Percentiles rank a stretch among this genome's conserved stretches.
phyloP scores from a whole-genome alignment of 257 asterid species.

The Rhazya stricta region DNA sequence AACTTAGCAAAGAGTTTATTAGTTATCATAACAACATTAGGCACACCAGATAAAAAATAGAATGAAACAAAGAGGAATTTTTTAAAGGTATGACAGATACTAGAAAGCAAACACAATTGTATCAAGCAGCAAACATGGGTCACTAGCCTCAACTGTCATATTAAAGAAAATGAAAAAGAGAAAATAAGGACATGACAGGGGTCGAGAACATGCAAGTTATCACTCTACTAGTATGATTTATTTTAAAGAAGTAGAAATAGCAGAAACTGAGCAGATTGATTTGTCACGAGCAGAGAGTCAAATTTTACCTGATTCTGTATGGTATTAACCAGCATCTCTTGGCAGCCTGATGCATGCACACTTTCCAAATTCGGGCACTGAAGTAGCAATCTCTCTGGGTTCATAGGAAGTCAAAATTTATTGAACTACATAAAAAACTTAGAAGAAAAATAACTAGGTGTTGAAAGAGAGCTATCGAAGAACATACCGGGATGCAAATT shows the following conservation, averaged over 20 bases:
- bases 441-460: background rate
- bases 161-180: too few species aligned
- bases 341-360: slow-evolving; percentile 80
- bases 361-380: slow-evolving; percentile 76
- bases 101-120: too few species aligned
- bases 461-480: background rate
- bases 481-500: slow-evolving; percentile 78
- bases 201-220: background rate
- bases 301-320: slow-evolving; percentile 69
- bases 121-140: too few species aligned
- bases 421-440: slow-evolving; percentile 6
- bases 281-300: background rate
- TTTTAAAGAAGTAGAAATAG: background rate
- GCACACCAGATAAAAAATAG: background rate
- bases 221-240: background rate
- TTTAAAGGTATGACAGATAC: too few species aligned
- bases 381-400: slow-evolving; percentile 71
- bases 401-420: slow-evolving; percentile 15
- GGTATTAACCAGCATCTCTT: slow-evolving; percentile 53
- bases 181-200: background rate
- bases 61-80: too few species aligned
- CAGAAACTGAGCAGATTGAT: background rate
- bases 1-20: background rate
- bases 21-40: background rate
- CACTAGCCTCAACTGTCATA: too few species aligned